These are phyloP conservation scores for Penicillium sp. DNA, from an alignment of 2,329 filamentous ascomycete species.

Conservation along the genomic window DNA sequence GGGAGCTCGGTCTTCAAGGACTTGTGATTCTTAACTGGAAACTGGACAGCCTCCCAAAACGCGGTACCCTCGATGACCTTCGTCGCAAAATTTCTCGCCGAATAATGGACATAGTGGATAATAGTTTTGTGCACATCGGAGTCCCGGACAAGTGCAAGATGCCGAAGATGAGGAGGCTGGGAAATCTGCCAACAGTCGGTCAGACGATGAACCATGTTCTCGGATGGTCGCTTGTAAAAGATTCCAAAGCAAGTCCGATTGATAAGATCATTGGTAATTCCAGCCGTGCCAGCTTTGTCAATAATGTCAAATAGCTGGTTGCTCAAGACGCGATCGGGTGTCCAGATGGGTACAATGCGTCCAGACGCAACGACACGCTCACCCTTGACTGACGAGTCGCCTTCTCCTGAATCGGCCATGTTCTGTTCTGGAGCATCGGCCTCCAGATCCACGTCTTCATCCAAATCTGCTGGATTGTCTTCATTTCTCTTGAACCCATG, in stretches of 20 bases:
- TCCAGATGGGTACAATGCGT: conserved; percentile 54
- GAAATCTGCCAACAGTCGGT: conserved; percentile 58
- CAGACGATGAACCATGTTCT: conserved; percentile 53
- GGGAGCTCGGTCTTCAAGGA: conserved; percentile 27
- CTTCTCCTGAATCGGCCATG: conserved; percentile 8
- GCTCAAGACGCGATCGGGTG: conserved; percentile 51
- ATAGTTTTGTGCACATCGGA: conserved; percentile 49
- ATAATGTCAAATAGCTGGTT: conserved; percentile 56
- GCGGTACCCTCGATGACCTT: conserved; percentile 52
- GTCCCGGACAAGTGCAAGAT: conserved; percentile 58
- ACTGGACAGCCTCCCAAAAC: conserved; percentile 56
- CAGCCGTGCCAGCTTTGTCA: conserved; percentile 46
- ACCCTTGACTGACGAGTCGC: conserved; percentile 14
- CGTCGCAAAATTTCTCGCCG: conserved; percentile 52
- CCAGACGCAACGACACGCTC: conserved; percentile 30
- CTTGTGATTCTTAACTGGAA: conserved; percentile 33
- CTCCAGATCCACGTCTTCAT: conserved; percentile 38
- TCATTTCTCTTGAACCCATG: conserved; percentile 22
- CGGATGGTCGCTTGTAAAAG: conserved; percentile 56
- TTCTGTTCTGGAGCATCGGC: conserved; percentile 5
- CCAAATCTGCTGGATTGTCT: conserved; percentile 30
- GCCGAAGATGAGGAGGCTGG: conserved; percentile 59
- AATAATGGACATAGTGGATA: conserved; percentile 57
- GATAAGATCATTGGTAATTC: conserved; percentile 51
- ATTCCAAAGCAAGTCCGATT: conserved; percentile 47